These are phyloP conservation scores for Podospora appendiculata DNA, from an alignment of 495 filamentous ascomycete species.

Conservation along the genomic window DNA sequence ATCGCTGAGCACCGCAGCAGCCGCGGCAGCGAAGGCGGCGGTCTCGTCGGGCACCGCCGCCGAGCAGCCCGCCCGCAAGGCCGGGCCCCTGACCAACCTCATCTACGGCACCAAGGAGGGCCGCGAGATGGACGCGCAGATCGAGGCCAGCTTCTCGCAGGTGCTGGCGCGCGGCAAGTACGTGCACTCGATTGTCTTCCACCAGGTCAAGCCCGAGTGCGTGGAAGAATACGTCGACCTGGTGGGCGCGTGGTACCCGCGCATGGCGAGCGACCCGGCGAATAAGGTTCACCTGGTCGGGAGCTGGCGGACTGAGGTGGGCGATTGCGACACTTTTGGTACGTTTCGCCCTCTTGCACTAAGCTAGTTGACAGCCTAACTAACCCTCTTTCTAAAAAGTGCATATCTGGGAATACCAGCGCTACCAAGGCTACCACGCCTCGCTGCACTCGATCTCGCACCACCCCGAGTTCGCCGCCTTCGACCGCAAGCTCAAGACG, in stretches of 20 bases:
- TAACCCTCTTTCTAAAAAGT: slow-evolving; percentile 41
- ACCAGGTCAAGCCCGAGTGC: slow-evolving; percentile 90
- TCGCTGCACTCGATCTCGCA: slow-evolving; percentile 75
- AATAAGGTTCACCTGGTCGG: slow-evolving; percentile 95
- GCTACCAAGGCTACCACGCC: slow-evolving; percentile 90
- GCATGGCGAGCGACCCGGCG: slow-evolving; percentile 68
- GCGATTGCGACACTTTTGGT: slow-evolving; percentile 97
- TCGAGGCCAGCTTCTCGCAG: slow-evolving; percentile 89
- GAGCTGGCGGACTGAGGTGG: slow-evolving; percentile 97
- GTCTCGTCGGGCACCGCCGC: slow-evolving; percentile 35
- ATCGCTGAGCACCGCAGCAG: slow-evolving; percentile 53
- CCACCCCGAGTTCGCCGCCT: slow-evolving; percentile 73
- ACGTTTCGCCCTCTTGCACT: slow-evolving; percentile 19
- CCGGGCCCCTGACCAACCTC: slow-evolving; percentile 54
- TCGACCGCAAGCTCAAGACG: slow-evolving; percentile 70
- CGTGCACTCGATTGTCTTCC: slow-evolving; percentile 95
- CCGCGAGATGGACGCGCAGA: slow-evolving; percentile 82
- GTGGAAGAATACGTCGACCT: slow-evolving; percentile 91
- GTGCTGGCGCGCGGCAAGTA: slow-evolving; percentile 95
- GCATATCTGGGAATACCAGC: slow-evolving; percentile 99
- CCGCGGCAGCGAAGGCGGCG: slow-evolving; percentile 34
- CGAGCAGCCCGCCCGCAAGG: slow-evolving; percentile 36
- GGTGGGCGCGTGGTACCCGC: slow-evolving; percentile 88
- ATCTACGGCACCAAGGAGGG: slow-evolving; percentile 97
- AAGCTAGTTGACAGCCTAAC: neutral